phyloP scores from a whole-genome alignment of 768 basidiomycete genomes.

The Calocybe gangraenosa region DNA sequence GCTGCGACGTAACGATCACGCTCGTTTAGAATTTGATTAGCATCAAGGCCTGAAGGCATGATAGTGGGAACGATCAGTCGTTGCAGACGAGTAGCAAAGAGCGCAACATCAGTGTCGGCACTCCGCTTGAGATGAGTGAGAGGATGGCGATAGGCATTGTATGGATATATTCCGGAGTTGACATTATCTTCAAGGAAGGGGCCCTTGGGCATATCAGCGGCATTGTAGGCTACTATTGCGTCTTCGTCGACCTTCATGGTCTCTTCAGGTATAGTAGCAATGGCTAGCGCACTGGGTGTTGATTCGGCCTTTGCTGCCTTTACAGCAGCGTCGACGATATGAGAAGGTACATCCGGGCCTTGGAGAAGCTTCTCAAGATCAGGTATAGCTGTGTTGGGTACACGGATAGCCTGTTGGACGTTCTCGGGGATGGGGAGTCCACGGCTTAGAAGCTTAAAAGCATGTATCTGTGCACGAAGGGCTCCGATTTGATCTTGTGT shows the following conservation, averaged over 20 bases:
- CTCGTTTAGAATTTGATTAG: constrained; percentile 87
- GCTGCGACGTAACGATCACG: constrained; percentile 89
- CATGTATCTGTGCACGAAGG: constrained; percentile 79
- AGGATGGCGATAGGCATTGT: constrained; percentile 86
- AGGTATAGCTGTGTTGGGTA: constrained; percentile 54
- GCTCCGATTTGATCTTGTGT: constrained; percentile 69
- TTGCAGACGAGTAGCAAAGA: constrained; percentile 71
- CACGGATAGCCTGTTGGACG: constrained; percentile 66
- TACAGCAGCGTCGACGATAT: constrained; percentile 71
- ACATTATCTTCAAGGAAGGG: constrained; percentile 77
- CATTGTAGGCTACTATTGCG: constrained; percentile 38
- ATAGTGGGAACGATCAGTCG: constrained; percentile 83
- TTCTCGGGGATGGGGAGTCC: constrained; percentile 65
- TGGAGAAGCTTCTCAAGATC: constrained; percentile 66
- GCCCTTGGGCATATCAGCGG: constrained; percentile 64
- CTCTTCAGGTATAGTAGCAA: constrained; percentile 31
- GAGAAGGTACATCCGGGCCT: constrained; percentile 52
- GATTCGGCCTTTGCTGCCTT: constrained; percentile 61
- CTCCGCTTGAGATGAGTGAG: constrained; percentile 74
- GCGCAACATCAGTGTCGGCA: constrained; percentile 51
- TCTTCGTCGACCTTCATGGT: constrained; percentile 56
- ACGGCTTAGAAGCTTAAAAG: constrained; percentile 69
- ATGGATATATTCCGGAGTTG: constrained; percentile 82
- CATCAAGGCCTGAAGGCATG: constrained; percentile 90
- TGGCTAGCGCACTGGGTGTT: constrained; percentile 20